Evolutionary conservation across 345 rosid genomes (phyloP), one percentile per base, ranked within the genome.

Genomic region (Schrenkiella parvula): DNA sequence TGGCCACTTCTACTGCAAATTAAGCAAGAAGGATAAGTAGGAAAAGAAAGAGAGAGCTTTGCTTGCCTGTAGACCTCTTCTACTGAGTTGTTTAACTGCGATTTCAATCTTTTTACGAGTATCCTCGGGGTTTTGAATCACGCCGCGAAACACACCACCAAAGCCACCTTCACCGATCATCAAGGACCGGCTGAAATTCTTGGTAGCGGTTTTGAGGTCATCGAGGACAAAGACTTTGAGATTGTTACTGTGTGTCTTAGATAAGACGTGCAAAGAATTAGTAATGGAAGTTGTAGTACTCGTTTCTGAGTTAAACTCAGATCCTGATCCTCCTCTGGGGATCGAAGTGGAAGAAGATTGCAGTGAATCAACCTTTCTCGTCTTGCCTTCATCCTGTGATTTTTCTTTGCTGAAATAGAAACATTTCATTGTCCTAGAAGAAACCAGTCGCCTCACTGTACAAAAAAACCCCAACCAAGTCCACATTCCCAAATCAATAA

Each of bases 101-200:
- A 95, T 82, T 32, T 91, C 96, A 5, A 93, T 87, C 77, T 88
- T 95, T 71, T 82, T 87, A 47, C 77, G 84, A 11, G 82, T 34
- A 71, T 88, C 90, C 37, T 84, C 84, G 0, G 73, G 68, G 81
- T 87, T 87, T 25, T 83, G 85, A 47, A 87, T 88, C 6, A 84
- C 72, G 35, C 91, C 97, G 42, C 80, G 82, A 67, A 83, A 91
- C 11, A 95, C 99, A 43, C 93, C 88, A 34, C 99, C 97, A 42
- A 95, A 95, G 21, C 99, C 96, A 55, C 99, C 97, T 77, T 93
- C 99, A 55, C 99, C 95, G 38, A 95, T 74, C 96, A 95, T 89
- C 57, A 95, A 81, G 31, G 97, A 85, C 3, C 97, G 89, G 80
- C 88, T 87, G 79, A 95, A 95, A 66, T 84, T 89, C 85, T 95